Evolutionary conservation across 2,329 filamentous ascomycete species (phyloP).

Genomic region (Cytospora chrysosperma): DNA sequence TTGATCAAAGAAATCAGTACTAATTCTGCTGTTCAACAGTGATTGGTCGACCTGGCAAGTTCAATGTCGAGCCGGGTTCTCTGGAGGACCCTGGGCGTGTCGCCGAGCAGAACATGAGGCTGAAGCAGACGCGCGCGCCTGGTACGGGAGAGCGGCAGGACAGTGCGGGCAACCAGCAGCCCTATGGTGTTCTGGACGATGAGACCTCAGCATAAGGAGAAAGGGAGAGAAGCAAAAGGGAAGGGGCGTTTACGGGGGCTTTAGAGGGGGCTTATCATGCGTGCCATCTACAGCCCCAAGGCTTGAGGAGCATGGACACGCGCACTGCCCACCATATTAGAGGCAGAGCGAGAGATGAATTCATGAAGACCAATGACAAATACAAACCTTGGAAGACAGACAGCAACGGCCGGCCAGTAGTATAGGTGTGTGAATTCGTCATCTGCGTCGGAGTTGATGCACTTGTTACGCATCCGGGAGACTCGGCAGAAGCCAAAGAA

Average conservation of each 20-base stretch:
- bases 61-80: constrained; percentile 31
- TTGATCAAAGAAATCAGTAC: too few species aligned
- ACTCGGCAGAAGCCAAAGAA: not conserved
- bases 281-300: not conserved
- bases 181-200: constrained; percentile 10
- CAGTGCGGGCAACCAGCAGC: constrained; percentile 15
- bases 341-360: not conserved
- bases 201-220: constrained; percentile 12
- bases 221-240: not conserved
- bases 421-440: not conserved
- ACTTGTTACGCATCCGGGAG: not conserved
- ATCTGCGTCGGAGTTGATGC: not conserved
- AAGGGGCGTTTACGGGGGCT: not conserved
- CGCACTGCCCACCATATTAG: not conserved
- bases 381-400: too few species aligned
- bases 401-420: too few species aligned
- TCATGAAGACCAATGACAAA: not conserved
- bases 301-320: not conserved
- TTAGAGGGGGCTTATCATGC: too few species aligned
- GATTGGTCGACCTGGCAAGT: constrained; percentile 26
- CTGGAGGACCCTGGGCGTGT: constrained; percentile 27
- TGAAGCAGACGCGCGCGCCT: constrained; percentile 10
- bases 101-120: constrained; percentile 18
- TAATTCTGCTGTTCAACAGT: too few species aligned
- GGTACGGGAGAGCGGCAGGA: constrained; percentile 18